These are phyloP conservation scores for Trypanosoma lewisi DNA, from an alignment of 208 protist species.

Conservation along the genomic window DNA sequence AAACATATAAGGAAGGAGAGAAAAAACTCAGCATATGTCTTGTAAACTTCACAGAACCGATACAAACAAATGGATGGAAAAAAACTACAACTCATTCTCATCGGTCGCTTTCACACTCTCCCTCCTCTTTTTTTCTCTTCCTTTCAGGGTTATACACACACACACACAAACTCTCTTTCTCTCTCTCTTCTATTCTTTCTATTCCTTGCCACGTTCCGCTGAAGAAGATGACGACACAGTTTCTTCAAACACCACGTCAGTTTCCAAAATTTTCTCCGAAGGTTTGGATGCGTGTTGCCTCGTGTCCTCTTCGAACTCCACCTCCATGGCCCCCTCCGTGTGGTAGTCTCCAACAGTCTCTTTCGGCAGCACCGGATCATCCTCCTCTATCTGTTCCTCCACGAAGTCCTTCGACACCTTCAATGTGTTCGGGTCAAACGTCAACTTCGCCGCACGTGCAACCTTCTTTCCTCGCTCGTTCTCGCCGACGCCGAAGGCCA, in stretches of 20 bases:
- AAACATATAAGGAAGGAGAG: too few species aligned
- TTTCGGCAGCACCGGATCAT: conserved; percentile 76
- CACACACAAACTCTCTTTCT: too few species aligned
- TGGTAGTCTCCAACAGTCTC: conserved; percentile 79
- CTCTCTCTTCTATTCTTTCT: background rate
- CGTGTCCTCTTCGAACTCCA: conserved; percentile 74
- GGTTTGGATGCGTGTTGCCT: conserved; percentile 20
- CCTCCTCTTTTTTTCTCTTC: background rate
- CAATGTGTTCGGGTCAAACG: conserved; percentile 74
- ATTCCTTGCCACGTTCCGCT: background rate
- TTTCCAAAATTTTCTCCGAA: conserved; percentile 32
- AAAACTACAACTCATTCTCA: too few species aligned
- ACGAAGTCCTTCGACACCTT: conserved; percentile 86
- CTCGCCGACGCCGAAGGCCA: conserved; percentile 89
- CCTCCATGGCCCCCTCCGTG: conserved; percentile 72
- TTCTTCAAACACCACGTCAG: conserved; percentile 51
- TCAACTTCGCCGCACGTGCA: conserved; percentile 69
- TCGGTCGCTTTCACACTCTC: too few species aligned
- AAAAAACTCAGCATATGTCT: too few species aligned
- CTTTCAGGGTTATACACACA: background rate
- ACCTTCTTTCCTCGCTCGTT: conserved; percentile 92
- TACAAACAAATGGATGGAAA: too few species aligned
- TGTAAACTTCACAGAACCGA: too few species aligned
- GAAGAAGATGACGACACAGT: background rate
- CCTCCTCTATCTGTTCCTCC: conserved; percentile 84